Percentiles rank a stretch among this genome's conserved stretches.
These are phyloP conservation scores for Hygrocybe coccinea DNA, from an alignment of 768 basidiomycete genomes.

Conservation along the genomic window DNA sequence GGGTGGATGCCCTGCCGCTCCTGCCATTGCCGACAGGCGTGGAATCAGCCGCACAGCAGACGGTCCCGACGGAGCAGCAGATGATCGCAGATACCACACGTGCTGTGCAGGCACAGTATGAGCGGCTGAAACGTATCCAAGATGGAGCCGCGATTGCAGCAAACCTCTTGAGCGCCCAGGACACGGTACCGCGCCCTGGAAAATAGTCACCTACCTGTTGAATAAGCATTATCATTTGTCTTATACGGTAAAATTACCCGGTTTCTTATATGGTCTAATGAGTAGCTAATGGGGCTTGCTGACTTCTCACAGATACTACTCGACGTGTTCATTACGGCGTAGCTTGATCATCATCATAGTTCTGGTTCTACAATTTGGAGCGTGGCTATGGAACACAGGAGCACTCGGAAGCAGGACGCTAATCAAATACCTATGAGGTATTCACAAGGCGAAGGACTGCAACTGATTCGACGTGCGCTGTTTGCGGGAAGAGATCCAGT, in stretches of 20 bases:
- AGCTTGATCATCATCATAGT: no score
- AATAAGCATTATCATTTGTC: no score
- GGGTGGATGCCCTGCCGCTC: slow-evolving; percentile 63
- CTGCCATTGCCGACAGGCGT: slow-evolving; percentile 23
- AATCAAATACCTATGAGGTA: no score
- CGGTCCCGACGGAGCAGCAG: slow-evolving; percentile 32
- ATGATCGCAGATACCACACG: slow-evolving; percentile 34
- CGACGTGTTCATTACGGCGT: no score
- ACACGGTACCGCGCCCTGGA: background rate
- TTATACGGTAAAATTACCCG: no score
- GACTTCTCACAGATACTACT: no score
- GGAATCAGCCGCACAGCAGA: background rate
- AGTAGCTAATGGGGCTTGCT: no score
- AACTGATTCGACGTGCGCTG: slow-evolving; percentile 86
- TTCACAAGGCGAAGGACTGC: slow-evolving; percentile 53
- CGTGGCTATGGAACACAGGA: no score
- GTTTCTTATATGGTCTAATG: no score
- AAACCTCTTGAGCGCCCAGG: slow-evolving; percentile 28
- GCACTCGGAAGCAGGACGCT: no score
- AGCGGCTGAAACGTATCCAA: slow-evolving; percentile 39
- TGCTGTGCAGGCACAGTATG: slow-evolving; percentile 39
- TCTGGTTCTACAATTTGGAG: no score
- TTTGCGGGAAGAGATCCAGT: slow-evolving; percentile 95
- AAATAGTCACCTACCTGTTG: no score
- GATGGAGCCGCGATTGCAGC: slow-evolving; percentile 41